A percentile compares a stretch with the other conserved stretches of the same genome.
These are phyloP conservation scores for Acer yangbiense DNA, from an alignment of 345 rosid genomes.

Conservation along the genomic window DNA sequence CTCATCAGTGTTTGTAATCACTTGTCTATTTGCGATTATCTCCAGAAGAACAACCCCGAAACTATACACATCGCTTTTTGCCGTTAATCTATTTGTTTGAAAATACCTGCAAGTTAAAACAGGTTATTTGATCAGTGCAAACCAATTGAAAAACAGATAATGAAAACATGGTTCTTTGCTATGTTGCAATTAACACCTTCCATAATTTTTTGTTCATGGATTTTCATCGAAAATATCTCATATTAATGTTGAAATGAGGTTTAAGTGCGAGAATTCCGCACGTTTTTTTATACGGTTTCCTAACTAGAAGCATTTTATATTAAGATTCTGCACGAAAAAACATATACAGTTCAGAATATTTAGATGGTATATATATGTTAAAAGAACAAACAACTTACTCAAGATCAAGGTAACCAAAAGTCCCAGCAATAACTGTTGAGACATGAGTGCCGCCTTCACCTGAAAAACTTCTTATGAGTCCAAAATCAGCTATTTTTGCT, in stretches of 20 bases:
- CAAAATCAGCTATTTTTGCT: conserved; percentile 68
- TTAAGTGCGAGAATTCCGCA: too few relatives aligned
- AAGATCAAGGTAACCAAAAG: conserved; percentile 54
- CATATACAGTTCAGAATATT: too few relatives aligned
- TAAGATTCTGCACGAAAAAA: too few relatives aligned
- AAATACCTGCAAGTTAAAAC: conserved; percentile 26
- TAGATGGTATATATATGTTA: too few relatives aligned
- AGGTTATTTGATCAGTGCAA: neutral
- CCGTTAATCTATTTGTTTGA: conserved; percentile 35
- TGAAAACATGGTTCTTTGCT: too few relatives aligned
- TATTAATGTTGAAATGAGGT: too few relatives aligned
- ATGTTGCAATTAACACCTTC: too few relatives aligned
- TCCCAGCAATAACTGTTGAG: conserved; percentile 54
- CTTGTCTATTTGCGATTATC: conserved; percentile 38
- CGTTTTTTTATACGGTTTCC: too few relatives aligned
- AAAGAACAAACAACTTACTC: conserved; percentile 35
- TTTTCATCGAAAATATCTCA: too few relatives aligned
- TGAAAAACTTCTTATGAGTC: conserved; percentile 44
- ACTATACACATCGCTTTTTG: conserved; percentile 49
- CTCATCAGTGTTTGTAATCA: conserved; percentile 20
- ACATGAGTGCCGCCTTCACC: conserved; percentile 37
- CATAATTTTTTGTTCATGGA: too few relatives aligned
- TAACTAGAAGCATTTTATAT: too few relatives aligned
- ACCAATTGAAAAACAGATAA: too few relatives aligned
- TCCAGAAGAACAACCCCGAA: conserved; percentile 53